Evolutionary conservation across 1,139 yeast genomes (phyloP), one percentile per base, ranked within the genome.

Genomic region (Arxiozyma bovina): DNA sequence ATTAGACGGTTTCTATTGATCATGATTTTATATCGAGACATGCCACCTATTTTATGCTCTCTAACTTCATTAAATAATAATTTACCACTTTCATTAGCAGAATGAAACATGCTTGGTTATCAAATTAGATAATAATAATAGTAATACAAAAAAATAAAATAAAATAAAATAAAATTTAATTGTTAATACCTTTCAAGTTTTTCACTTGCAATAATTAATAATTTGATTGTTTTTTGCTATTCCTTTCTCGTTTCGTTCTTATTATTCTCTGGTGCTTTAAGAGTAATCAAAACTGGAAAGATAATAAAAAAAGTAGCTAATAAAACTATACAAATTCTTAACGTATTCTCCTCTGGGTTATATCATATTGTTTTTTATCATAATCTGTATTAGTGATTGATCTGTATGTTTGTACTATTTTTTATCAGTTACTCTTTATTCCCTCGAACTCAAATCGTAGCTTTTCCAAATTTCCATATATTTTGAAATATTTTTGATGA

Each of bases 11-110:
- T 44, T 47, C 57, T 60, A 40, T 62, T 62, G 2, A 64, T 59
- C 1, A 60, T 60, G 27, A 69, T 56, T 20, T 54, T 58, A 53
- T 62, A 69, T 27, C 72, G 58, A 4, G 60, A 56, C 30, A 67
- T 52, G 52, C 66, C 70, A 22, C 71, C 71, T 44, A 65, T 61
- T 1, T 66, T 63, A 17, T 64, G 54, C 9, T 50, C 50, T 44
- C 63, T 59, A 7, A 55, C 45, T 43, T 65, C 70, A 45, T 61
- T 59, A 20, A 61, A 56, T 45, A 66, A 55, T 25, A 66, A 53
- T 15, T 57, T 23, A 43, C 63, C 67, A 11, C 50, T 54, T 15
- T 47, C 48, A 3, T 27, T 5, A 8, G 27, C 17, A 25, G 18
- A n/a, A 1, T n/a, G 8, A n/a, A 44, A 44, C 47, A 44, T 44